A percentile compares a stretch with the other conserved stretches of the same genome.
Evolutionary conservation across 2,329 filamentous ascomycete species (phyloP).

Genomic region (Xylariaceae sp.): DNA sequence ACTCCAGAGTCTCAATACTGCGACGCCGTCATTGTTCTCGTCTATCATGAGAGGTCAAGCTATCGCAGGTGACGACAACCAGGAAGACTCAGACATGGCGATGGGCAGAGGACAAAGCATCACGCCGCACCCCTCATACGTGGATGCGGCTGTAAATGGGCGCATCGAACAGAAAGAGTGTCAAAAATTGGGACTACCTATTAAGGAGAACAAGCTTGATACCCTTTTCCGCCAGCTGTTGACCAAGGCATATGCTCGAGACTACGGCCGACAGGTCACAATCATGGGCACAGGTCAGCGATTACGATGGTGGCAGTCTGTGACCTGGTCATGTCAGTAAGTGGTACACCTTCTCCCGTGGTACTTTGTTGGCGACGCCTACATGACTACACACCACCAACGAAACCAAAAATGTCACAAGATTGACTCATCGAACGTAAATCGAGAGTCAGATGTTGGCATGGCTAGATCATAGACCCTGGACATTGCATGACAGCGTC

Average conservation of each 20-base stretch:
- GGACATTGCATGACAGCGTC: no score
- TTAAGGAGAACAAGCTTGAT: neutral
- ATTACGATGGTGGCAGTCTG: neutral
- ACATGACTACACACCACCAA: no score
- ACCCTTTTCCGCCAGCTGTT: neutral
- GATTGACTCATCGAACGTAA: no score
- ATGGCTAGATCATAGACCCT: no score
- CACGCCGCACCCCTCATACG: no score
- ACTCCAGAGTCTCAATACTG: neutral
- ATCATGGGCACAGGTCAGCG: neutral
- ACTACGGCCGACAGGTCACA: neutral
- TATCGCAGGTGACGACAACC: neutral
- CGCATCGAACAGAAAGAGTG: neutral
- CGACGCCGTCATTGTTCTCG: neutral
- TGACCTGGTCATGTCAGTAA: neutral
- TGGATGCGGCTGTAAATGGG: no score
- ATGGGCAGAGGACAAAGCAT: no score
- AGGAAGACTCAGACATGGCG: neutral
- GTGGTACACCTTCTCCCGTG: neutral
- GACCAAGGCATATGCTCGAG: neutral
- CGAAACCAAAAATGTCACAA: no score
- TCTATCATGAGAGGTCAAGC: no score
- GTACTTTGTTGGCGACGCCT: no score
- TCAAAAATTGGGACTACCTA: neutral
- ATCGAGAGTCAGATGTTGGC: no score